These are phyloP conservation scores for Termitomyces sp. DNA, from an alignment of 768 basidiomycete genomes.

Conservation along the genomic window DNA sequence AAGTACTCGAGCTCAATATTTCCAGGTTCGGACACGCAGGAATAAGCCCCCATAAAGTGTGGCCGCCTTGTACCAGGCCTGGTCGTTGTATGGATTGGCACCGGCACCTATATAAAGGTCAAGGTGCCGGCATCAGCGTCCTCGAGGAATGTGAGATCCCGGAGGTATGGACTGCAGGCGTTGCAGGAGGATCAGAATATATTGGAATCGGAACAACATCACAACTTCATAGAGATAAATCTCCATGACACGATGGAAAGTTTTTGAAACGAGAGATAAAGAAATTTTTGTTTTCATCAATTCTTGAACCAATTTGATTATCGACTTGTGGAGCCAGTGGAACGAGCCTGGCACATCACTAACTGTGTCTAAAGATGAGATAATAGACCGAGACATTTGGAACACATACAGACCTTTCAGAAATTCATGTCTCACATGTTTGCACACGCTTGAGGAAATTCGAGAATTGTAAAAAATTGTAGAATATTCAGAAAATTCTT, in stretches of 20 bases:
- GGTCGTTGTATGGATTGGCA: neutral
- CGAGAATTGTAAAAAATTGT: no score
- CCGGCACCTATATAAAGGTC: neutral
- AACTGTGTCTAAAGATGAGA: no score
- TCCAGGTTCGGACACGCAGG: neutral
- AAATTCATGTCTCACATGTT: no score
- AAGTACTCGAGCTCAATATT: neutral
- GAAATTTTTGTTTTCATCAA: no score
- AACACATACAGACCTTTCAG: no score
- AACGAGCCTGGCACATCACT: no score
- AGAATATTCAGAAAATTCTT: no score
- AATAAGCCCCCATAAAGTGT: conserved; percentile 1
- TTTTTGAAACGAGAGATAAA: neutral
- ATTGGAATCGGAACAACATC: neutral
- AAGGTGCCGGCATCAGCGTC: neutral
- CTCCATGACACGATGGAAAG: neutral
- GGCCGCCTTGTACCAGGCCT: conserved; percentile 1
- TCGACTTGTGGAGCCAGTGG: no score
- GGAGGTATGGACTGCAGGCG: neutral
- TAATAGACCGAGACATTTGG: no score
- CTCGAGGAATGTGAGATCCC: neutral
- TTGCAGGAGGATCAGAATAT: neutral
- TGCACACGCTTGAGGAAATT: no score
- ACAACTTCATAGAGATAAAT: no score
- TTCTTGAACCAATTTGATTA: no score